Conservation (phyloP, 2,329 filamentous ascomycete genomes). For the Arthroderma sp. region DNA sequence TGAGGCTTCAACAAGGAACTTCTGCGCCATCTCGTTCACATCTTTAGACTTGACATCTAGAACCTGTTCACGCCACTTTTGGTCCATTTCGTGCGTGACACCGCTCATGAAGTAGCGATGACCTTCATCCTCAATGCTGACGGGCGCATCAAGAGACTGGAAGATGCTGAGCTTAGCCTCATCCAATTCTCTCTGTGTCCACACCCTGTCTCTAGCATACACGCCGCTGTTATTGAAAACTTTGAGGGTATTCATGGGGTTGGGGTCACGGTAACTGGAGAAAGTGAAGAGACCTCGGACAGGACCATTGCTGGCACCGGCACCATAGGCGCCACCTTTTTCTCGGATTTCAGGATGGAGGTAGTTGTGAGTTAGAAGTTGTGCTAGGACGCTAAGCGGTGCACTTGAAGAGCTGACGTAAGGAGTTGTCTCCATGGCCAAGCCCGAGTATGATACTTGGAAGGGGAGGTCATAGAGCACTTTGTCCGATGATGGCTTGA, state of each 20-base stretch:
- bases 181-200: constrained; percentile 75
- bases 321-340: constrained; percentile 93
- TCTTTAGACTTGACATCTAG: constrained; percentile 74
- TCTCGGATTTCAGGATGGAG: constrained; percentile 95
- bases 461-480: constrained; percentile 91
- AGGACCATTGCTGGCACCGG: constrained; percentile 69
- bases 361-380: constrained; percentile 90
- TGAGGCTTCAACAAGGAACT: constrained; percentile 60
- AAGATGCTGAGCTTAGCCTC: constrained; percentile 95
- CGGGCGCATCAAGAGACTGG: constrained; percentile 78
- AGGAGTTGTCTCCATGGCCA: constrained; percentile 69
- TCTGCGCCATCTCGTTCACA: constrained; percentile 68
- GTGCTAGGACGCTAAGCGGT: constrained; percentile 73
- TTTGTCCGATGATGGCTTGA: constrained; percentile 42
- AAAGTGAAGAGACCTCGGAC: constrained; percentile 82
- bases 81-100: constrained; percentile 78
- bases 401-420: constrained; percentile 67
- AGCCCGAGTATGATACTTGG: constrained; percentile 87
- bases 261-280: constrained; percentile 94
- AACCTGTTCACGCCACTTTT: constrained; percentile 67
- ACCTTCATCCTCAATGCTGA: constrained; percentile 76
- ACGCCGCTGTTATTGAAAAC: constrained; percentile 73
- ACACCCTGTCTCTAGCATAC: constrained; percentile 71
- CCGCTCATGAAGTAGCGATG: constrained; percentile 76
- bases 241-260: constrained; percentile 73